Evolutionary conservation across 768 basidiomycete species (phyloP), one percentile per base, ranked within the genome.

Genomic region (Agrocybe pediades): DNA sequence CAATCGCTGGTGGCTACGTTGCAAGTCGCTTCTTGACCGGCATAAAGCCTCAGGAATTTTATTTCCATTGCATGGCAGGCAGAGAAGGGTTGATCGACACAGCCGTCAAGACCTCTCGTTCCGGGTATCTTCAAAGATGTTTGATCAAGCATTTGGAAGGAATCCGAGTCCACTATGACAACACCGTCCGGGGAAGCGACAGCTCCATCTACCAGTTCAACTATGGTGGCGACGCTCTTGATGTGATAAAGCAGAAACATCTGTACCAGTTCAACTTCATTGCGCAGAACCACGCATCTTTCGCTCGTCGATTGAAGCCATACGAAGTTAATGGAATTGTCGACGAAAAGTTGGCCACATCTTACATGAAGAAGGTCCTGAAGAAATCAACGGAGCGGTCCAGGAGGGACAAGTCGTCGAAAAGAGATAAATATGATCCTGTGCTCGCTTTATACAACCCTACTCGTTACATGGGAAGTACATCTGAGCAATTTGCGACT

Each of bases 41-140:
- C 50, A 86, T 99, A 69, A 92, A 90, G 62, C 97, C 97, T 0
- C 97, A 99, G 68, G 97, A 99, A 70, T 99, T 98, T 74, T 99
- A 97, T 76, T 99, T 99, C 81, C 97, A 99, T 74, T 98, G 97
- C 68, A 99, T 99, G 97, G 97, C 97, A 53, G 97, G 97, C 48
- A 85, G 97, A 62, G 97, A 99, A 76, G 97, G 97, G 65, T 82
- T 99, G 33, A 99, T 99, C 65, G 97, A 99, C 66, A 99, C 97
- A 5, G 97, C 97, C 30, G 96, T 99, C 68, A 99, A 99, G 76
- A 99, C 97, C 3, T 92, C 90, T 57, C 94, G 97, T 50, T 98
- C 97, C 3, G 97, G 97, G 17, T 99, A 99, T 70, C 83, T 99
- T 17, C 97, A 99, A 69, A 85, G 97, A 43, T 98, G 97, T 74